These are phyloP conservation scores for Calycina herbarum DNA, from an alignment of 2,329 filamentous ascomycete genomes.

Conservation along the genomic window DNA sequence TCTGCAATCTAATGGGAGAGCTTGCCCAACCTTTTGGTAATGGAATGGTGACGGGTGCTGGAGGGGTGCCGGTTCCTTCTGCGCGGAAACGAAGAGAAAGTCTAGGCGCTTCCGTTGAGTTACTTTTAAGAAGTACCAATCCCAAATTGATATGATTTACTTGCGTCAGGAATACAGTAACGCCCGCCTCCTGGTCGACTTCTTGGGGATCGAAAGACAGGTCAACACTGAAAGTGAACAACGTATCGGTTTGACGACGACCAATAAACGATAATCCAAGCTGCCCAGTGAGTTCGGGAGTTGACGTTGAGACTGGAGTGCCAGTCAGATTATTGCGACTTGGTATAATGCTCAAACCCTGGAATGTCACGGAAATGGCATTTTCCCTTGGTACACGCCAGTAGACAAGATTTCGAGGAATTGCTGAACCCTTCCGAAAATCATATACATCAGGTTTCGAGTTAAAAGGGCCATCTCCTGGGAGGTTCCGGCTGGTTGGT, in stretches of 20 bases:
- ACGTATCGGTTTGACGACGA: slow-evolving; percentile 54
- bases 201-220: slow-evolving; percentile 43
- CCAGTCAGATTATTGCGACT: slow-evolving; percentile 55
- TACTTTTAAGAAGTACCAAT: slow-evolving; percentile 13
- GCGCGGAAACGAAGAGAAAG: slow-evolving; percentile 19
- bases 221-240: slow-evolving; percentile 50
- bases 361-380: slow-evolving; percentile 49
- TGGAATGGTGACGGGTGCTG: slow-evolving; percentile 11
- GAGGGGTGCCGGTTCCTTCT: slow-evolving; percentile 19
- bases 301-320: slow-evolving; percentile 49
- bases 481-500: slow-evolving; percentile 35
- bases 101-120: not conserved
- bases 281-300: slow-evolving; percentile 46
- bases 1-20: slow-evolving; percentile 18
- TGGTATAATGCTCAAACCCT: slow-evolving; percentile 47
- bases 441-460: slow-evolving; percentile 43
- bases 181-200: slow-evolving; percentile 50
- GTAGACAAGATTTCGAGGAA: slow-evolving; percentile 56
- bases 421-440: slow-evolving; percentile 44
- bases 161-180: slow-evolving; percentile 50
- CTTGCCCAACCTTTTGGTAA: slow-evolving; percentile 16
- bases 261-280: slow-evolving; percentile 53
- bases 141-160: slow-evolving; percentile 44
- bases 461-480: slow-evolving; percentile 45
- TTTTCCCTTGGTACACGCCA: slow-evolving; percentile 48